Base-by-base conservation (phyloP, 2,329 filamentous ascomycete genomes). In the Anthostomella pinea region DNA sequence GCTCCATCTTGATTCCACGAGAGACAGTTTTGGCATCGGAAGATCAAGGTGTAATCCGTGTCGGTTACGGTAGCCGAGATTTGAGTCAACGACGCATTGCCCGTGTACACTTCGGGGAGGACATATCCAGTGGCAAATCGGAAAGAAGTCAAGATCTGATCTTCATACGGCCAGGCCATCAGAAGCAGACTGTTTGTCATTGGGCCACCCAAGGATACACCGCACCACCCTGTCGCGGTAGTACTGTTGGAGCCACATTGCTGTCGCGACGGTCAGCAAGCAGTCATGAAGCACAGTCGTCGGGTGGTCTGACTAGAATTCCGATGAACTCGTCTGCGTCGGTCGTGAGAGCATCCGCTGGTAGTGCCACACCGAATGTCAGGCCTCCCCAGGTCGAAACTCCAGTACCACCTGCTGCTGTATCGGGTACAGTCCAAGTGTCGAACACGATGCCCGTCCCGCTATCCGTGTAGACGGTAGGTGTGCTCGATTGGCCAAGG, bases 21-120 rank as follows among this genome's bases (percentile, higher is more conserved):
- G 15, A 77, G 63, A 55, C 76, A 80, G 46, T 69, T 68, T 46
- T 79, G 59, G 59, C 82, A 86, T 30, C 77, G 71, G 63, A 83
- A 86, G n/a, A 83, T 70, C 30, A 84, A 54, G 29, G 73, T 73
- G 57, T 77, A 86, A 46, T 74, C 65, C 17, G 73, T 77, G 11
- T 68, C 66, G 49, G 73, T 81, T 38, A 83, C 65, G 17, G 64
- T 70, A 10, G 73, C 72, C 10, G 72, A 75, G 43, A 85, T 74
- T 46, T 79, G 72, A 0, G 75, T 81, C 16, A 85, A 56, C 21
- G 68, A 77, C 7, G 81, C 79, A 45, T 77, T 67, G 36, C 83
- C 83, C 1, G 68, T 67, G 58, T 85, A 85, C 22, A 73, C 51
- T 0, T 68, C 67, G 0, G 82, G 82, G 41, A 69, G 64, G 17